Percentiles rank a stretch among this genome's conserved stretches.
Evolutionary conservation across 495 filamentous ascomycete species (phyloP).

Genomic region (Xylaria nigripes): DNA sequence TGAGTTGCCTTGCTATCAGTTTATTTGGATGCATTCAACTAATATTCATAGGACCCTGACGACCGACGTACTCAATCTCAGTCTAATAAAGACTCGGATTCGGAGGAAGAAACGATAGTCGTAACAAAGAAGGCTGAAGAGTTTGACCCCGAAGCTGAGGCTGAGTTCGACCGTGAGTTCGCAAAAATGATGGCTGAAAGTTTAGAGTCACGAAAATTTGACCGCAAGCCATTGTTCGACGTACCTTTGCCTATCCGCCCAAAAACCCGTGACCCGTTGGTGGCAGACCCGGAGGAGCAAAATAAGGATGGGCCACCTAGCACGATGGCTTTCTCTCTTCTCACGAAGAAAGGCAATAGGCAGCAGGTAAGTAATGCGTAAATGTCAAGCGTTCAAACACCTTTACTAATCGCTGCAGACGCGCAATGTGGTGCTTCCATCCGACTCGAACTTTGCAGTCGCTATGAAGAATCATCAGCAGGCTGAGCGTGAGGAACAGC

Average conservation of each 20-base stretch:
- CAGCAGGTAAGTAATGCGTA: conserved; percentile 59
- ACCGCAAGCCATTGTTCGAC: conserved; percentile 89
- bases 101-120: conserved; percentile 77
- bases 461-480: conserved; percentile 93
- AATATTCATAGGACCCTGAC: conserved; percentile 32
- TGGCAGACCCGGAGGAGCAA: conserved; percentile 45
- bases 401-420: conserved; percentile 51
- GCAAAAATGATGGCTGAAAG: conserved; percentile 99
- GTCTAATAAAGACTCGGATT: conserved; percentile 49
- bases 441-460: conserved; percentile 87
- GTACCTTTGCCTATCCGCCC: conserved; percentile 84
- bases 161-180: conserved; percentile 96
- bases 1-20: background rate
- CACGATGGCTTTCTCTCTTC: conserved; percentile 85
- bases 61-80: conserved; percentile 26
- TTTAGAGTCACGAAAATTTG: conserved; percentile 85
- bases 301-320: conserved; percentile 32
- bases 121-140: conserved; percentile 86
- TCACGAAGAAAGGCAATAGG: conserved; percentile 93
- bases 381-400: background rate
- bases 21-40: background rate
- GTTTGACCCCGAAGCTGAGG: conserved; percentile 86
- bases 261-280: conserved; percentile 49
- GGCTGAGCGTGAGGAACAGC: conserved; percentile 90
- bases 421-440: conserved; percentile 86